Evolutionary conservation across 495 filamentous ascomycete species (phyloP).

Genomic region (Penicillium fimorum): DNA sequence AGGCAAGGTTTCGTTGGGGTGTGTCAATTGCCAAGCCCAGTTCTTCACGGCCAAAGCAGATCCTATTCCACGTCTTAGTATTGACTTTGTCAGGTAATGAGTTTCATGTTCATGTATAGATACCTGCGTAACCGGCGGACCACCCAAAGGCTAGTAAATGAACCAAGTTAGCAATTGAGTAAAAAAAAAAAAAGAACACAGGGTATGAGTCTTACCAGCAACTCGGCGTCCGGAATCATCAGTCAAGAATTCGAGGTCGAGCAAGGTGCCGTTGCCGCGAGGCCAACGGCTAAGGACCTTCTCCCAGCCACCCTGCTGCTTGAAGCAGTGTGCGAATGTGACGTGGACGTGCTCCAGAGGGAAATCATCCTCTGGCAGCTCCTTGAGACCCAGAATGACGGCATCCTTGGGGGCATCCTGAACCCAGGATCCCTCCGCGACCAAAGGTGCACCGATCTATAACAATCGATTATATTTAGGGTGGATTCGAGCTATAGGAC

Average conservation of each 20-base stretch:
- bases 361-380: conserved; percentile 84
- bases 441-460: conserved; percentile 68
- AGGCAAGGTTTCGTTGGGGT: conserved; percentile 63
- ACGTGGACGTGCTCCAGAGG: conserved; percentile 85
- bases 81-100: neutral
- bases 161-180: conserved; percentile 29
- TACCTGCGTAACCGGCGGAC: conserved; percentile 77
- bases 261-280: conserved; percentile 75
- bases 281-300: conserved; percentile 77
- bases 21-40: conserved; percentile 84
- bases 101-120: neutral
- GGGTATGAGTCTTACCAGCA: conserved; percentile 45
- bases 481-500: neutral
- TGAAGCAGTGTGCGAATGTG: conserved; percentile 83
- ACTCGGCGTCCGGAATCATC: conserved; percentile 77
- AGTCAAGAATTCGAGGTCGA: conserved; percentile 90
- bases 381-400: conserved; percentile 91
- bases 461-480: conserved; percentile 13
- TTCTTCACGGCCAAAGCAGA: conserved; percentile 77
- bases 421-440: conserved; percentile 78
- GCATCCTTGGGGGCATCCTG: conserved; percentile 69
- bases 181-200: neutral
- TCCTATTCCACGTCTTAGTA: conserved; percentile 23
- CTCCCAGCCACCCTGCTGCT: conserved; percentile 85
- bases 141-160: conserved; percentile 57